Evolutionary conservation across 2,329 filamentous ascomycete genomes (phyloP), one percentile per base, ranked within the genome.

Genomic region (Botrytis porri): DNA sequence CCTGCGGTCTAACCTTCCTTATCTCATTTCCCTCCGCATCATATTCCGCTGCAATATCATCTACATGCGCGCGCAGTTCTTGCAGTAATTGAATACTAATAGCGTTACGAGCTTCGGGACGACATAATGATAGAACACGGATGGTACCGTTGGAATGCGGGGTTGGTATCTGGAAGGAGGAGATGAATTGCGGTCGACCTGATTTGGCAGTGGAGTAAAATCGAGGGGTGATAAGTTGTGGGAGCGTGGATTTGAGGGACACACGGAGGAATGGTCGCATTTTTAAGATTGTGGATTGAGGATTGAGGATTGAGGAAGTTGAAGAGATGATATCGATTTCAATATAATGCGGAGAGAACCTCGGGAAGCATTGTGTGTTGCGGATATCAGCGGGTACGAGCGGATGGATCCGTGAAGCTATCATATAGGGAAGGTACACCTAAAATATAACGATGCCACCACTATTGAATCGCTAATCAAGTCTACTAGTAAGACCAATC

Each of bases 81-180:
- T 88, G 83, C 69, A 99, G 88, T 54, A 99, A 86, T 73, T 90
- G 89, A 73, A 86, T 88, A 0, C 95, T 98, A 80, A 99, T 93
- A 77, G 96, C 96, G 83, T 99, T 99, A 80, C 95, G 92, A 51
- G 95, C 92, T 14, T 88, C 82, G 0, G 94, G 94, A 6, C 94
- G 88, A 84, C 98, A 96, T 77, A 99, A 88, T 75, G 75, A 95
- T 92, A 98, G 89, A 76, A 98, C 88, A 74, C 94, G 91, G 83
- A 98, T 96, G 84, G 92, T 92, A 76, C 95, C 96, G 18, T 60
- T 75, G 51, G 73, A 59, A 16, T 60, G 74, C 51, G 59, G 41
- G 65, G 62, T 67, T 3, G 63, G 69, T 18, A 60, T 69, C 32
- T 73, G 43, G 65, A 66, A 70, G 10, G 72, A 71, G 39, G 70